Conservation (phyloP, 345 rosid genomes). For the Gossypium longicalyx region DNA sequence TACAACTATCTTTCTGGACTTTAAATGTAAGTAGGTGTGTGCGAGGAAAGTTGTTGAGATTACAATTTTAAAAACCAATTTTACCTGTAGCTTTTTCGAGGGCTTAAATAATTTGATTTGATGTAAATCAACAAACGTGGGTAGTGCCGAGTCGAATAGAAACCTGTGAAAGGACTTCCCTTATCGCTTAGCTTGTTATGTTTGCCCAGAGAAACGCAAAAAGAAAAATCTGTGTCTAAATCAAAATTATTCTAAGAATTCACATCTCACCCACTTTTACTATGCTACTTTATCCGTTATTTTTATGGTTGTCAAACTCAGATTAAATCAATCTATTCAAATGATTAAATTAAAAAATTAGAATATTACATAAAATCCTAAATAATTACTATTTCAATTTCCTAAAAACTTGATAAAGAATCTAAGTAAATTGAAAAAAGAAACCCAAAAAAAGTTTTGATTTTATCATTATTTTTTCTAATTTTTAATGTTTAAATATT, state of each 20-base stretch:
- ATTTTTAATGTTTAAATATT: too few species aligned
- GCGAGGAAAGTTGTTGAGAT: not conserved
- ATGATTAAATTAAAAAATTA: too few species aligned
- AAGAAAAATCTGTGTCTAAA: not conserved
- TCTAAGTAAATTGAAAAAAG: too few species aligned
- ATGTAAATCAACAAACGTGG: not conserved
- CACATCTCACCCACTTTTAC: not conserved
- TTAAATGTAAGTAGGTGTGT: not conserved
- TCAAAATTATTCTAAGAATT: not conserved
- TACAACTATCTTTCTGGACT: constrained; percentile 12
- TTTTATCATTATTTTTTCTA: too few species aligned
- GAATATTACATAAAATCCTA: too few species aligned
- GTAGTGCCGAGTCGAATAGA: too few species aligned
- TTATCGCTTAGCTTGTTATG: not conserved
- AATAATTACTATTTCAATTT: too few species aligned
- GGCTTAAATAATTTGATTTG: constrained; percentile 4
- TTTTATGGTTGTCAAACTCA: too few species aligned
- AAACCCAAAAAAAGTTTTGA: too few species aligned
- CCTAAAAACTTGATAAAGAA: too few species aligned
- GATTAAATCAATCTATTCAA: too few species aligned
- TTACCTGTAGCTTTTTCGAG: not conserved
- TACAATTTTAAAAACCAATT: not conserved
- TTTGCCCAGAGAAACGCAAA: not conserved
- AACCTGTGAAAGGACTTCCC: not conserved
- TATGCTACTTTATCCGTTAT: too few species aligned